Evolutionary conservation across 768 basidiomycete species (phyloP), one percentile per base, ranked within the genome.

Genomic region (Artomyces pyxidatus): DNA sequence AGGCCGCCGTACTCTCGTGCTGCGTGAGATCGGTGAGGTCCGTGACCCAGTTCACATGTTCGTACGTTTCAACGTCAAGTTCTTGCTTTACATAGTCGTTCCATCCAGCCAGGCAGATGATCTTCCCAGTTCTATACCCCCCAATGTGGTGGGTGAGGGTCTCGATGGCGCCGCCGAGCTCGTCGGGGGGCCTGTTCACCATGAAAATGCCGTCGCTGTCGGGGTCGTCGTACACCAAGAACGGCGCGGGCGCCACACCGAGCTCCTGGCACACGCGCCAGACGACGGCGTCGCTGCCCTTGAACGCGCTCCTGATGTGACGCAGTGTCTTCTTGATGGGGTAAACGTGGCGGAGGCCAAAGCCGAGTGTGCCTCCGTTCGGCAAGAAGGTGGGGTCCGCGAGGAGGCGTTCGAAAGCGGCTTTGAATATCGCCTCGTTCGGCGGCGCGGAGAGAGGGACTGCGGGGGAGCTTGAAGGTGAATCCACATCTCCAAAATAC

Each of bases 321-420:
- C 22, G n/a, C 42, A 25, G 48, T 45, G 1, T 55, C 21, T 8
- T 29, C 16, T 26, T 30, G 9, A 68, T 47, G 1, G 68, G 66
- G 42, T 74, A 72, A 23, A 59, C 52, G 49, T 70, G 62, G 3
- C 54, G 47, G 6, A 72, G 62, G 0, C 66, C 67, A 37, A 69
- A 68, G 2, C 64, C 68, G 10, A 74, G 50, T 12, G 59, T 55
- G 5, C 67, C 68, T 3, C 70, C 69, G 0, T 54, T 26, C 0
- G 65, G 65, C 10, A 70, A 55, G 39, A 68, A 64, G 1, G 32
- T 22, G 1, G 59, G 48, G 25, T 66, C 59, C 4, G 47, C 37
- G 29, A 41, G 39, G 6, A 41, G 21, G 11, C 12, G 19, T 14
- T 14, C n/a, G 16, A 41, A 21, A 6, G 39, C 39, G 12, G 14